These are phyloP conservation scores for Scedosporium aurantiacum DNA, from an alignment of 2,329 filamentous ascomycete genomes.

Conservation along the genomic window DNA sequence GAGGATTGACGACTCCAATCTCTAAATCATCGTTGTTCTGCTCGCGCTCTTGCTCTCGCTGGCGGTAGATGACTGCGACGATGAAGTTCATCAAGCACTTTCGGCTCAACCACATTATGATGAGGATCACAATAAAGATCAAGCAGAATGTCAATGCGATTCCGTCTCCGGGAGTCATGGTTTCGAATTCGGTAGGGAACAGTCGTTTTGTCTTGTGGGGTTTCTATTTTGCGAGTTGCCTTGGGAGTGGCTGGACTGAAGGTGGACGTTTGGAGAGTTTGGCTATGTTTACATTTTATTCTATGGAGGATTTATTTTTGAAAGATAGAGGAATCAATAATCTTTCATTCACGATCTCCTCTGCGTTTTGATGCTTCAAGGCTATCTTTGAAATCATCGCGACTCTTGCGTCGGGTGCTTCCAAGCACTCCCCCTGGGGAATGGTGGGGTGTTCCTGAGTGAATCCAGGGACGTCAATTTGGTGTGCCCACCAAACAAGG, in stretches of 20 bases:
- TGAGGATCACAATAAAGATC: constrained; percentile 18
- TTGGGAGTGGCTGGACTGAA: background rate
- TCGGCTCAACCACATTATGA: constrained; percentile 20
- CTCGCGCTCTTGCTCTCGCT: background rate
- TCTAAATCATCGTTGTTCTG: background rate
- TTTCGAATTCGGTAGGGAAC: constrained; percentile 7
- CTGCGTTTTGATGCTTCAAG: background rate
- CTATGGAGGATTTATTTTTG: background rate
- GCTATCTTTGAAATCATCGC: background rate
- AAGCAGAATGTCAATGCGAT: constrained; percentile 22
- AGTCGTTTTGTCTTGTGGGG: background rate
- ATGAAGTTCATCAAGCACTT: constrained; percentile 19
- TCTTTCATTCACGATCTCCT: background rate
- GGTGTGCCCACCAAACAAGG: too few relatives aligned
- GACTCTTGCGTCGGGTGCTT: background rate
- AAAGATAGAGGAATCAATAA: background rate
- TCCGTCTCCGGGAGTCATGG: constrained; percentile 17
- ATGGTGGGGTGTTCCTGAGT: background rate
- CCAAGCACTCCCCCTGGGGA: background rate
- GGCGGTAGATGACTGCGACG: constrained; percentile 14
- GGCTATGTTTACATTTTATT: background rate
- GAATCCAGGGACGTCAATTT: background rate
- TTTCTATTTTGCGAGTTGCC: background rate
- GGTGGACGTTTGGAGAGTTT: background rate
- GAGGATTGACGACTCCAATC: background rate